These are phyloP conservation scores for Scutellaria galericulata DNA, from an alignment of 257 asterid species.

Conservation along the genomic window DNA sequence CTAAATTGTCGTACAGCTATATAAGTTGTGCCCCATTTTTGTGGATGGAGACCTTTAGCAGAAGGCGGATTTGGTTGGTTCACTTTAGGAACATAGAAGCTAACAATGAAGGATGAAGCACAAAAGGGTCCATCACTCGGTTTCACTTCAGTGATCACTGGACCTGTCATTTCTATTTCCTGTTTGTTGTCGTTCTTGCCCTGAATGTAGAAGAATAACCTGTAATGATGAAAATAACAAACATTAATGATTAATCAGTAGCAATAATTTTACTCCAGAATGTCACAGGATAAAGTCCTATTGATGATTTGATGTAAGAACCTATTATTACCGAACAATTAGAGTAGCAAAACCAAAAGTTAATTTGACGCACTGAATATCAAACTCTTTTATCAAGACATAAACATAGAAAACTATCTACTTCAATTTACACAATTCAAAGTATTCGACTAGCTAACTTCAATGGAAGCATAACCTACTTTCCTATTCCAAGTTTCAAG, in stretches of 20 bases:
- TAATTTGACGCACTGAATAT: background rate
- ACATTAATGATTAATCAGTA: background rate
- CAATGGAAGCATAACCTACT: too few relatives aligned
- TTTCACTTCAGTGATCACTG: constrained; percentile 69
- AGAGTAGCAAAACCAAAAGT: too few relatives aligned
- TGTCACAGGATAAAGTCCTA: too few relatives aligned
- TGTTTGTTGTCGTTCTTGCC: constrained; percentile 59
- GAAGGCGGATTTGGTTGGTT: constrained; percentile 77
- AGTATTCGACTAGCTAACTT: too few relatives aligned
- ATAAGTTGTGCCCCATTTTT: constrained; percentile 66
- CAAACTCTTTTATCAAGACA: background rate
- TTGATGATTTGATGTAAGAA: background rate
- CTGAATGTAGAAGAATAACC: constrained; percentile 75
- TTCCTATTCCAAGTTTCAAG: too few relatives aligned
- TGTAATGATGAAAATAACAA: constrained; percentile 22
- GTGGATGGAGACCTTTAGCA: constrained; percentile 63
- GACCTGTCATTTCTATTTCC: constrained; percentile 87
- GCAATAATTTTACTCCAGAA: background rate
- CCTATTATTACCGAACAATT: background rate
- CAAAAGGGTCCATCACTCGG: constrained; percentile 92
- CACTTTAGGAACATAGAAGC: constrained; percentile 73
- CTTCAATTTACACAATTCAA: too few relatives aligned
- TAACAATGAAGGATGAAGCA: constrained; percentile 65
- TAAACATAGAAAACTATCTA: too few relatives aligned
- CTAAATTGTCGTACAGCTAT: constrained; percentile 75